Evolutionary conservation across 1,139 yeast genomes (phyloP).

Genomic region (Cylindricascospora bacillispora): DNA sequence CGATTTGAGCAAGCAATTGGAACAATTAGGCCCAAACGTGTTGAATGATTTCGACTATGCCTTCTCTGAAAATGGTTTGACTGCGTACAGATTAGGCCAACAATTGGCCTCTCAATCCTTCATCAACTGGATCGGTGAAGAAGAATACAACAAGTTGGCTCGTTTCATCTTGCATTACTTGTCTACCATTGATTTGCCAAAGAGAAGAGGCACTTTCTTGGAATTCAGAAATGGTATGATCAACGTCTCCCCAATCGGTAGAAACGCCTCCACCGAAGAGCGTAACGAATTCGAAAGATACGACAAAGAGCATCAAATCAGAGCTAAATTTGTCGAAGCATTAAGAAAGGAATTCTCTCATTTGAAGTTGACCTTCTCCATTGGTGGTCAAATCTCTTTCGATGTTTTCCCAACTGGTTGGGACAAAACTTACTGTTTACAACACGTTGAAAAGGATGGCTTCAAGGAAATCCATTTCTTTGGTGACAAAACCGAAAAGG

Average conservation of each 20-base stretch:
- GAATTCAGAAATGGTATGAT: constrained; percentile 99
- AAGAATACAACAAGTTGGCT: constrained; percentile 78
- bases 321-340: constrained; percentile 74
- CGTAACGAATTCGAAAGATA: constrained; percentile 81
- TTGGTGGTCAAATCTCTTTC: constrained; percentile 98
- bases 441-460: constrained; percentile 76
- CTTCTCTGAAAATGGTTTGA: constrained; percentile 94
- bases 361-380: constrained; percentile 81
- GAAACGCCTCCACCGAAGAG: constrained; percentile 91
- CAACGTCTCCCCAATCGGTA: constrained; percentile 94
- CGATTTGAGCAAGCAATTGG: constrained; percentile 86
- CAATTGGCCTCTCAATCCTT: constrained; percentile 86
- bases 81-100: constrained; percentile 87
- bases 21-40: constrained; percentile 78
- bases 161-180: constrained; percentile 77
- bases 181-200: constrained; percentile 77
- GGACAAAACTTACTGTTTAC: constrained; percentile 97
- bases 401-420: constrained; percentile 99
- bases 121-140: constrained; percentile 92
- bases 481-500: constrained; percentile 95
- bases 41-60: constrained; percentile 83
- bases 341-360: constrained; percentile 74
- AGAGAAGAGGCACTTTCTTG: constrained; percentile 92
- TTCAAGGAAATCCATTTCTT: constrained; percentile 89
- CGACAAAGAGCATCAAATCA: constrained; percentile 68